Percentiles rank a stretch among this genome's conserved stretches.
phyloP scores from a whole-genome alignment of 2,329 filamentous ascomycete genomes.

The Pyrenophora graminea region DNA sequence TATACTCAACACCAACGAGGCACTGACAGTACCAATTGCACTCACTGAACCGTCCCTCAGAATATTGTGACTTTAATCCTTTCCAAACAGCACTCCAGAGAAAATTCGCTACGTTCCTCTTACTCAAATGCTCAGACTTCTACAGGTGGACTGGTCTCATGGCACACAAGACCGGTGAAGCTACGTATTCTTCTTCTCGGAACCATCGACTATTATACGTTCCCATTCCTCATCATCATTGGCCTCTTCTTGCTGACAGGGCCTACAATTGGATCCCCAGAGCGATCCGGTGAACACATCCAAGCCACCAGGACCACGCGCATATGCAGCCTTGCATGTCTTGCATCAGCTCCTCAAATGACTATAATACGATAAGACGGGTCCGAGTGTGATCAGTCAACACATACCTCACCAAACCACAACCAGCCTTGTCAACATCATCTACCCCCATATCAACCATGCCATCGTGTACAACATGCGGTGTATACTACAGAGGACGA shows the following conservation, averaged over 20 bases:
- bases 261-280: slow-evolving; percentile 1
- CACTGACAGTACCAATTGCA: too few relatives aligned
- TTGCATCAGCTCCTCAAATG: neutral
- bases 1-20: too few relatives aligned
- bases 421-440: neutral
- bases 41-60: too few relatives aligned
- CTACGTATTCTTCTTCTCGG: neutral
- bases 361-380: neutral
- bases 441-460: slow-evolving; percentile 4
- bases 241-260: neutral
- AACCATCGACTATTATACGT: neutral
- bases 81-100: too few relatives aligned
- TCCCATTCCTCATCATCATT: neutral
- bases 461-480: slow-evolving; percentile 19
- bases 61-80: too few relatives aligned
- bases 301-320: slow-evolving; percentile 12
- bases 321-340: slow-evolving; percentile 20
- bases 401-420: neutral
- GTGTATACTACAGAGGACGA: slow-evolving; percentile 11
- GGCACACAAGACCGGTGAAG: neutral
- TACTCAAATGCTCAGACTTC: neutral
- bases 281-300: slow-evolving; percentile 18
- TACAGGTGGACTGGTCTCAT: neutral
- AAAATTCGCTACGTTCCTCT: too few relatives aligned
- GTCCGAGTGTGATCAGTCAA: neutral